Evolutionary conservation across 2,329 filamentous ascomycete species (phyloP).

Genomic region (Verruconis gallopava): DNA sequence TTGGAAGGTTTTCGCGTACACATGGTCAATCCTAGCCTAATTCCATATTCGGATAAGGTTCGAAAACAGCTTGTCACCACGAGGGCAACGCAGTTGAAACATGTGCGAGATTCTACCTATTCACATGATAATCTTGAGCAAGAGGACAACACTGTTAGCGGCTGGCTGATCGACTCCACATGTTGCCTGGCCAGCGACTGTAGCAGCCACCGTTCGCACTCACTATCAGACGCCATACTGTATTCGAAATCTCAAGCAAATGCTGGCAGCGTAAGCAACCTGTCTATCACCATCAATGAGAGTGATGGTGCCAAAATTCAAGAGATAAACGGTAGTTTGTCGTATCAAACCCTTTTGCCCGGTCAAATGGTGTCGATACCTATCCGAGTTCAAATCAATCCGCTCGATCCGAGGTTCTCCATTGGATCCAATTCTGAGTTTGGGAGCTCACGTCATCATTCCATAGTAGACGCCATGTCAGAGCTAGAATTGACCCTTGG

Average conservation of each 20-base stretch:
- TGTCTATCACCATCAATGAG: neutral
- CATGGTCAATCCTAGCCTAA: constrained; percentile 5
- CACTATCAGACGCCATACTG: neutral
- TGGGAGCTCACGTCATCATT: neutral
- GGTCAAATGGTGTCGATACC: constrained; percentile 7
- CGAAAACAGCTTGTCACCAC: neutral
- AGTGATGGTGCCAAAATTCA: neutral
- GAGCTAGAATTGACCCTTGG: constrained; percentile 8
- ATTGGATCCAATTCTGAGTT: neutral
- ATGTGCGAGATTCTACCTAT: neutral
- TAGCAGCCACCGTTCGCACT: constrained; percentile 4
- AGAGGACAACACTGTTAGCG: neutral
- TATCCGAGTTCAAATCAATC: constrained; percentile 1
- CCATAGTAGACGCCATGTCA: constrained; percentile 4
- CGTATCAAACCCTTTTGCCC: neutral
- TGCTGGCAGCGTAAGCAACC: constrained; percentile 1
- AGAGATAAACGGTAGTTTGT: neutral
- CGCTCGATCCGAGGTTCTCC: constrained; percentile 4
- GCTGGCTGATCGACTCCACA: constrained; percentile 4
- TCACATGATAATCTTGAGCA: neutral
- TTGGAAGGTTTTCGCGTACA: neutral
- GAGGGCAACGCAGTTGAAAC: neutral
- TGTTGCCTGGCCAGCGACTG: constrained; percentile 1
- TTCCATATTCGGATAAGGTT: neutral
- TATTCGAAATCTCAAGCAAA: constrained; percentile 3